Evolutionary conservation across 1,284 basidiomycete genomes (phyloP).

Genomic region (Sphaerobolus stellatus): DNA sequence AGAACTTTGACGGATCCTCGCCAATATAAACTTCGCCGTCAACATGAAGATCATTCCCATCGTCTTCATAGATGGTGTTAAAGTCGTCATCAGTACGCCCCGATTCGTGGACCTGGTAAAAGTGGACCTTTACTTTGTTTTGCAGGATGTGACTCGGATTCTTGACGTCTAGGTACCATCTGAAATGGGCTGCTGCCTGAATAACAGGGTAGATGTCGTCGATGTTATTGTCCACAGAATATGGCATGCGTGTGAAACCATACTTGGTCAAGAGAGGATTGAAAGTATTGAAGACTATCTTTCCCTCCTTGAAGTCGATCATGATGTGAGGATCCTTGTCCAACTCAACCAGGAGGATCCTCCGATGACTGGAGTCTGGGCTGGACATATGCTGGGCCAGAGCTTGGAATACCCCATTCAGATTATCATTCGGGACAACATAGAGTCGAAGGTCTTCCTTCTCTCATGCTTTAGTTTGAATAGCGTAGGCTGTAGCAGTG

Average conservation of each 20-base stretch:
- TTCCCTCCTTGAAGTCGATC: too few relatives aligned
- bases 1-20: constrained; percentile 33
- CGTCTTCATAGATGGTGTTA: constrained; percentile 31
- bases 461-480: constrained; percentile 55
- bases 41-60: constrained; percentile 40
- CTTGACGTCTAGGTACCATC: constrained; percentile 44
- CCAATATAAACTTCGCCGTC: constrained; percentile 37
- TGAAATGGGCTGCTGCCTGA: constrained; percentile 48
- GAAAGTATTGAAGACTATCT: too few relatives aligned
- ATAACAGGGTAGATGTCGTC: too few relatives aligned
- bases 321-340: too few relatives aligned
- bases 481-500: constrained; percentile 52
- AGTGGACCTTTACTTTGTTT: neutral
- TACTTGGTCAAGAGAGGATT: too few relatives aligned
- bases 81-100: constrained; percentile 1
- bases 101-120: neutral
- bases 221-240: too few relatives aligned
- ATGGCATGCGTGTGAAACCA: too few relatives aligned
- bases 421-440: constrained; percentile 22
- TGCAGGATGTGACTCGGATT: constrained; percentile 33
- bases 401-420: neutral
- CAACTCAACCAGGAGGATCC: constrained; percentile 31
- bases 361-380: neutral
- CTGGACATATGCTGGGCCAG: neutral
- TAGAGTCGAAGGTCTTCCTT: constrained; percentile 48